Percentiles rank a stretch among this genome's conserved stretches.
These are phyloP conservation scores for Phialophora expanda DNA, from an alignment of 2,329 filamentous ascomycete species.

Conservation along the genomic window DNA sequence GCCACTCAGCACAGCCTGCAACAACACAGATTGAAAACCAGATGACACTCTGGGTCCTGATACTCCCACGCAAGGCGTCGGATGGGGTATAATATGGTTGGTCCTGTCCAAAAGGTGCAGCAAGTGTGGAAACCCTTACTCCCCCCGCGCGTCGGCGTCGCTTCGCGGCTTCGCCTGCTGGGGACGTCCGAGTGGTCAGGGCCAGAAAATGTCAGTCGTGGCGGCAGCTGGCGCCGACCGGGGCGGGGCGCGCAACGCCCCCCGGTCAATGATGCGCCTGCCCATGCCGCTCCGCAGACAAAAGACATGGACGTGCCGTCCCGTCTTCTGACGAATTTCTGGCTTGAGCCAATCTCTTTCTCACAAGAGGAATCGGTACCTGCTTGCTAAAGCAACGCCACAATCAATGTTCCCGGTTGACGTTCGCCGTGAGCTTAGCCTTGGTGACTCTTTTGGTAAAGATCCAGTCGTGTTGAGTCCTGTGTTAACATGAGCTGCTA, in stretches of 20 bases:
- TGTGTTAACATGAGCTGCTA: not conserved
- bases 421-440: not conserved
- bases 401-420: not conserved
- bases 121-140: too few relatives aligned
- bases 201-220: not conserved
- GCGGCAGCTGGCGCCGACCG: too few relatives aligned
- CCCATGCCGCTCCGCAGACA: not conserved
- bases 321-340: not conserved
- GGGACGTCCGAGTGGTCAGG: not conserved
- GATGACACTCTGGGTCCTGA: too few relatives aligned
- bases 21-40: too few relatives aligned
- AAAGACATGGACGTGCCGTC: not conserved
- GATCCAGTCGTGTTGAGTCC: not conserved
- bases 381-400: not conserved
- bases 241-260: too few relatives aligned
- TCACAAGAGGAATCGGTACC: not conserved
- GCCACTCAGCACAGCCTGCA: too few relatives aligned
- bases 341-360: not conserved
- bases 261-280: too few relatives aligned
- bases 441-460: not conserved
- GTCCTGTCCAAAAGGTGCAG: too few relatives aligned
- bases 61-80: too few relatives aligned
- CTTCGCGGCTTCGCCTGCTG: not conserved
- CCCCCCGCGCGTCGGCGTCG: too few relatives aligned
- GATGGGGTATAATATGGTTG: too few relatives aligned